A percentile compares a stretch with the other conserved stretches of the same genome.
Conservation (phyloP, 371 early-diverging fungal genomes). For the Mortierella sp. region DNA sequence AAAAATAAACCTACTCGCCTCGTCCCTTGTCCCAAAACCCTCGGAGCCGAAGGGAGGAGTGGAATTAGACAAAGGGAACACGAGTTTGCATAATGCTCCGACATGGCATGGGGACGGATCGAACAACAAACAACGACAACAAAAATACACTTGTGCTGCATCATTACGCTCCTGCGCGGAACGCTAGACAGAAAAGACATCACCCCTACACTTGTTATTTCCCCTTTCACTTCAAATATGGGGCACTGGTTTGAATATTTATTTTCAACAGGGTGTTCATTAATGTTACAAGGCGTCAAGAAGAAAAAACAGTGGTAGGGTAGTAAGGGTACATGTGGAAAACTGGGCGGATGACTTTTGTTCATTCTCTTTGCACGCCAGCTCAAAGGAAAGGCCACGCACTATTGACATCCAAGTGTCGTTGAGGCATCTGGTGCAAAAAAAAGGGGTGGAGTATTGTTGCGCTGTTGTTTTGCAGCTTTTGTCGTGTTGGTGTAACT, state of each 20-base stretch:
- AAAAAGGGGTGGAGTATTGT: not conserved
- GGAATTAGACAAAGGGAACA: not conserved
- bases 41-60: not conserved
- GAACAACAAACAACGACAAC: not conserved
- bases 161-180: too few species aligned
- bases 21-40: too few species aligned
- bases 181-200: too few species aligned
- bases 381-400: not conserved
- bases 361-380: not conserved
- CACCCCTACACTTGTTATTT: too few species aligned
- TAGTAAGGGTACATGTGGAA: not conserved
- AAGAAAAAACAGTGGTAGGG: not conserved
- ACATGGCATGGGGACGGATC: not conserved
- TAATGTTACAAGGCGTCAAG: not conserved
- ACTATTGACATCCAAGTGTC: conserved; percentile 1
- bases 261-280: too few species aligned
- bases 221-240: too few species aligned
- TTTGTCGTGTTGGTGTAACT: too few species aligned
- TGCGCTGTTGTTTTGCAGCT: not conserved
- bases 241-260: too few species aligned
- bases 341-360: not conserved
- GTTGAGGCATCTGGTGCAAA: too few species aligned
- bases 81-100: not conserved
- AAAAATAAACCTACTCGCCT: conserved; percentile 9
- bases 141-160: too few species aligned